A percentile compares a stretch with the other conserved stretches of the same genome.
These are phyloP conservation scores for Monilinia fructicola DNA, from an alignment of 2,329 filamentous ascomycete species.

Conservation along the genomic window DNA sequence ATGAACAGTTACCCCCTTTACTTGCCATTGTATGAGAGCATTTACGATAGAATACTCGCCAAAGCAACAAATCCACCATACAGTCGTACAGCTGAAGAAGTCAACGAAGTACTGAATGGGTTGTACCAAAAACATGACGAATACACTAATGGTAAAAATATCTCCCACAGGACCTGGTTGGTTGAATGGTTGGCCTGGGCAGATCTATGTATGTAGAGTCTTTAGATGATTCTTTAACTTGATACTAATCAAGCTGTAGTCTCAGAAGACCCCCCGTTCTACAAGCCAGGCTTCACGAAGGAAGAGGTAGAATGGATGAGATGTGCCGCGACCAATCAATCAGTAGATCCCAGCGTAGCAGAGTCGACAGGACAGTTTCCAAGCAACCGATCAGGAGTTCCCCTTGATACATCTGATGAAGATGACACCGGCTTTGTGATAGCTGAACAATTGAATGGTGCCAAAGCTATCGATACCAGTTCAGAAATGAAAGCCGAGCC, in stretches of 20 bases:
- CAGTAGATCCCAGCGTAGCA: no score
- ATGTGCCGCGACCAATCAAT: no score
- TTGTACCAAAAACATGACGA: background rate
- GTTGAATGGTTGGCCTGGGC: background rate
- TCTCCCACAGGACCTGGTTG: background rate
- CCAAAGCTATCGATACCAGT: background rate
- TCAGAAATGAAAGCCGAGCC: conserved; percentile 1
- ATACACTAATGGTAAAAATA: background rate
- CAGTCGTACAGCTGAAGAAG: background rate
- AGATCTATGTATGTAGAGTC: background rate
- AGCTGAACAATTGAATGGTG: background rate
- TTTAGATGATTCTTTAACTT: background rate
- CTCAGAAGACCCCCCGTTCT: background rate
- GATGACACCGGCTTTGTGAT: no score
- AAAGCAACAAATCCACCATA: conserved; percentile 5
- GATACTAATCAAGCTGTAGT: background rate
- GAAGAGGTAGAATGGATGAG: background rate
- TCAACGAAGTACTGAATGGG: background rate
- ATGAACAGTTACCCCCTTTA: background rate
- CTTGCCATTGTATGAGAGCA: background rate
- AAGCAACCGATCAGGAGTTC: background rate
- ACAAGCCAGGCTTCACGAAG: background rate
- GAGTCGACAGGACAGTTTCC: background rate
- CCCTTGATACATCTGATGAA: background rate
- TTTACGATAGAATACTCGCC: background rate